phyloP scores from a whole-genome alignment of 768 basidiomycete species.

The Hygrocybe punicea region DNA sequence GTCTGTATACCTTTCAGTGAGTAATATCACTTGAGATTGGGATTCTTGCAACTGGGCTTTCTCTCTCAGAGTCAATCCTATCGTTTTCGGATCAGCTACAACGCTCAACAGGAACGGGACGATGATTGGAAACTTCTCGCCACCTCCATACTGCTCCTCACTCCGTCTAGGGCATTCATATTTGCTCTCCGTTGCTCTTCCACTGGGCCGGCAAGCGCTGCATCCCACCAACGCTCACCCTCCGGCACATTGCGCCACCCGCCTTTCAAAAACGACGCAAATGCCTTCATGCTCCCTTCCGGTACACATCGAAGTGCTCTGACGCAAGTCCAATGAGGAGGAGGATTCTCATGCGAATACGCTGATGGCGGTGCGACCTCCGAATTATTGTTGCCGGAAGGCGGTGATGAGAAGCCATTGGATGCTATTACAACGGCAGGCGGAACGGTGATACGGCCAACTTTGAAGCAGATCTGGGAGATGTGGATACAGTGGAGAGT shows the following conservation, averaged over 20 bases:
- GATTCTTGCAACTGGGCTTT: no score
- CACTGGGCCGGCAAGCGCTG: constrained; percentile 48
- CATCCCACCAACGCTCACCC: constrained; percentile 67
- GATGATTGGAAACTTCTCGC: constrained; percentile 15
- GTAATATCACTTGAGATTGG: no score
- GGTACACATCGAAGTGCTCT: constrained; percentile 34
- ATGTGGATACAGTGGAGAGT: constrained; percentile 61
- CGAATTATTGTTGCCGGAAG: constrained; percentile 11
- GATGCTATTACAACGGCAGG: constrained; percentile 58
- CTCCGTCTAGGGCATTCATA: constrained; percentile 31
- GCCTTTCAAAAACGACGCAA: constrained; percentile 49
- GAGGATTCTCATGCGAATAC: constrained; percentile 43
- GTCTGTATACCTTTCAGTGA: no score
- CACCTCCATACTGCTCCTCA: constrained; percentile 38
- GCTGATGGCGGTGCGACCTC: constrained; percentile 17
- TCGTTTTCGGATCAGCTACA: no score
- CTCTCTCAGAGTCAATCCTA: no score
- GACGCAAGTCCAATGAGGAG: constrained; percentile 47
- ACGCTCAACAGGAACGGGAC: no score
- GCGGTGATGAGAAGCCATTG: constrained; percentile 51
- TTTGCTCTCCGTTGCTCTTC: constrained; percentile 40
- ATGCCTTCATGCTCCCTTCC: constrained; percentile 38
- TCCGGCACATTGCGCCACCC: constrained; percentile 62
- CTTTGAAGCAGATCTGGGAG: constrained; percentile 65
- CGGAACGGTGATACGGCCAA: constrained; percentile 68